phyloP scores from a whole-genome alignment of 2,329 filamentous ascomycete genomes.

The Lasiodiplodia hormozganensis region DNA sequence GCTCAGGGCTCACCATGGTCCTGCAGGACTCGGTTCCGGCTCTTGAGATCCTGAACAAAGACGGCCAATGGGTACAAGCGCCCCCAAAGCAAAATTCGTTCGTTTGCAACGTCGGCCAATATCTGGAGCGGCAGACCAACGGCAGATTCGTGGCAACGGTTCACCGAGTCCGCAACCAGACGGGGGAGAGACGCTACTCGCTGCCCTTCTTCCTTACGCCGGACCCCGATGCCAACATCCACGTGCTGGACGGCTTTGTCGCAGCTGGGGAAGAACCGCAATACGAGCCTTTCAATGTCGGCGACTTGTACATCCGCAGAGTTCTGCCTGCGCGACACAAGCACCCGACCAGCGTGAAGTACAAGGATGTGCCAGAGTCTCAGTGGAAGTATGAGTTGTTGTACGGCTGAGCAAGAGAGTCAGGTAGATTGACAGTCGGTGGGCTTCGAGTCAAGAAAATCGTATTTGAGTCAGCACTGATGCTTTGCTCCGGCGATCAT shows the following conservation, averaged over 20 bases:
- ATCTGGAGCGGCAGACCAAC: conserved; percentile 51
- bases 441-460: conserved; percentile 14
- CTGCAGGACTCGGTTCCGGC: conserved; percentile 12
- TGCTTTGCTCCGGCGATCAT: conserved; percentile 20
- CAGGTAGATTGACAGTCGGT: conserved; percentile 20
- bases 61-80: conserved; percentile 51
- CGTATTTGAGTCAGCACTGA: conserved; percentile 15
- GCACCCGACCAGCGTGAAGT: conserved; percentile 48
- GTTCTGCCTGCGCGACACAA: conserved; percentile 45
- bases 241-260: conserved; percentile 41
- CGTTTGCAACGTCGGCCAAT: conserved; percentile 52
- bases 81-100: conserved; percentile 45
- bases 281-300: conserved; percentile 21
- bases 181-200: conserved; percentile 48
- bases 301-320: conserved; percentile 43
- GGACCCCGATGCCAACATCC: conserved; percentile 43
- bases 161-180: conserved; percentile 49
- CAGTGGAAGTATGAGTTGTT: conserved; percentile 39
- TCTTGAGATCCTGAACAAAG: conserved; percentile 52
- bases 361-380: conserved; percentile 43
- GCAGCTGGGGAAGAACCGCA: conserved; percentile 33
- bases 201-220: conserved; percentile 51
- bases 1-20: conserved; percentile 31
- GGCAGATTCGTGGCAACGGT: conserved; percentile 50
- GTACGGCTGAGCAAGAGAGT: conserved; percentile 27